Evolutionary conservation across 352 stramenopile genomes (phyloP), one percentile per base, ranked within the genome.

Genomic region (Phytophthora quininea): DNA sequence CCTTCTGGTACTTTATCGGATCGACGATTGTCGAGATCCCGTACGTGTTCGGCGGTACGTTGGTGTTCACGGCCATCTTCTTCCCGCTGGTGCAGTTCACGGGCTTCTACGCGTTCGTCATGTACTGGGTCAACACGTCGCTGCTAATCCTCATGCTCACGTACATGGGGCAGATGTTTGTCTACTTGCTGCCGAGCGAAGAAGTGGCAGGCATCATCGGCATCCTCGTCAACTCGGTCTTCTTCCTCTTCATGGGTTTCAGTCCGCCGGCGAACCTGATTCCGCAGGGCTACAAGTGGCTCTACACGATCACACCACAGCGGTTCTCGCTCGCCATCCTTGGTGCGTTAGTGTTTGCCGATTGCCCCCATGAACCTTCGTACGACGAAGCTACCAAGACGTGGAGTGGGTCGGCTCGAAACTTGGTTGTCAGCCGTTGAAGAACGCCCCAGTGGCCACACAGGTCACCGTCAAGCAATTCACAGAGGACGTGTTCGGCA

Each of bases 11-110:
- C 60, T 79, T 77, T 45, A 35, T 94, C 3, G 79, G 86, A 1
- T 37, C 85, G 2, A 98, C 92, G 1, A 73, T 98, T 8, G 88
- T 97, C 52, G 91, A 98, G 74, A 91, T 80, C 3, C 82, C 86
- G 11, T 97, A 96, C 66, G 76, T 96, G 27, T 62, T 93, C 19
- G 64, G 83, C 45, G 63, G 89, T 6, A 85, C 51, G 2, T 30
- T 82, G 19, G 48, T 68, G 14, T 71, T 47, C 47, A 77, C 54
- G n/a, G 72, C 40, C 43, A 82, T 69, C 37, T 74, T 72, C 73
- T 83, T 69, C 71, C 94, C 53, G 3, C 46, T 80, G 58, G 73
- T 82, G 3, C 69, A 75, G 27, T 81, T 85, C 60, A 76, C 71
- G 19, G 74, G 71, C 24, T 68, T 79, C 38, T 67, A 58, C 32